phyloP scores from a whole-genome alignment of 1,139 yeast species.

The Scheffersomyces parashehatae region DNA sequence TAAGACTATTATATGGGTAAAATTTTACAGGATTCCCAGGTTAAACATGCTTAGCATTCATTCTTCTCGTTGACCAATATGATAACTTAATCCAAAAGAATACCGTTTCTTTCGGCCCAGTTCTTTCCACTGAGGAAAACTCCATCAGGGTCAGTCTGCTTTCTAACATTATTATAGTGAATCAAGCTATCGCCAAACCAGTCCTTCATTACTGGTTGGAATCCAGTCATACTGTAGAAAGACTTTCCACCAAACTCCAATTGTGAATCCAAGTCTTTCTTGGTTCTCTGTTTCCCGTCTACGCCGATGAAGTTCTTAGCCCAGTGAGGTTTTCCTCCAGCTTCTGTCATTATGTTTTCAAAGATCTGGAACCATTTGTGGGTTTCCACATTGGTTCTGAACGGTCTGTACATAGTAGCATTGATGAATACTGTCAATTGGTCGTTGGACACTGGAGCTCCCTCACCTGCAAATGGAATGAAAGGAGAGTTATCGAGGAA shows the following conservation, averaged over 20 bases:
- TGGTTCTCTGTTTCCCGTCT: constrained; percentile 35
- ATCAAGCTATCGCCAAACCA: constrained; percentile 81
- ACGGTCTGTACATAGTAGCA: constrained; percentile 96
- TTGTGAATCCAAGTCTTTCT: constrained; percentile 40
- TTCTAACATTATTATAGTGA: constrained; percentile 61
- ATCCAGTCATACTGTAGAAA: constrained; percentile 82
- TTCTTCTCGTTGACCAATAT: too few relatives aligned
- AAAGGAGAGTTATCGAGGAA: constrained; percentile 76
- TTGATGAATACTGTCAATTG: constrained; percentile 85
- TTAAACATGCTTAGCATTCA: too few relatives aligned
- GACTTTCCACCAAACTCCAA: constrained; percentile 43
- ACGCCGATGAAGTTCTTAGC: constrained; percentile 94
- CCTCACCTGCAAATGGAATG: constrained; percentile 51
- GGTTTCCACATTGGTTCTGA: constrained; percentile 70
- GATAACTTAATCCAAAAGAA: constrained; percentile 31
- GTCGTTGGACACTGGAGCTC: constrained; percentile 61
- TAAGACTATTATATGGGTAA: background rate
- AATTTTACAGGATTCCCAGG: too few relatives aligned
- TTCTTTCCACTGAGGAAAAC: constrained; percentile 73
- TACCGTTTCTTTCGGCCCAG: constrained; percentile 84
- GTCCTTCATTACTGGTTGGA: constrained; percentile 62
- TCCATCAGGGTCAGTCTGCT: constrained; percentile 74
- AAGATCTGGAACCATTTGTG: constrained; percentile 82
- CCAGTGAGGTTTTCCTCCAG: constrained; percentile 97
- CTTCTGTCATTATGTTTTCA: constrained; percentile 72